A percentile compares a stretch with the other conserved stretches of the same genome.
Evolutionary conservation across 75 land plant genomes (phyloP).

Genomic region (Larix kaempferi): DNA sequence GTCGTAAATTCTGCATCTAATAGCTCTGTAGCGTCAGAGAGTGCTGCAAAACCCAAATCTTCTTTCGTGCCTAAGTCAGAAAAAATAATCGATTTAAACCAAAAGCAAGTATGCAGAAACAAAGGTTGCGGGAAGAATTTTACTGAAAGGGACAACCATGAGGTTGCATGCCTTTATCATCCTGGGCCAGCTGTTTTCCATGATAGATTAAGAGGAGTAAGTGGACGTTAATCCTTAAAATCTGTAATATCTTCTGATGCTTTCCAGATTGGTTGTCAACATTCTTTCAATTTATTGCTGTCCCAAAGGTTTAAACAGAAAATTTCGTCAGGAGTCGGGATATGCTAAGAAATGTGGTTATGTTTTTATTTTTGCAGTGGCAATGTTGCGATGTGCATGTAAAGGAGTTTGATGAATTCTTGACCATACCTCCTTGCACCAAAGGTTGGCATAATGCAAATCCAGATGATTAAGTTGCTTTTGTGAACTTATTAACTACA

Average conservation of each 20-base stretch:
- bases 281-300: conserved; percentile 3
- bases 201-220: conserved; percentile 85
- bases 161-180: conserved; percentile 80
- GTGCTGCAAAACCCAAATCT: background rate
- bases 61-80: conserved; percentile 17
- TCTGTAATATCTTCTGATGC: background rate
- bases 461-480: conserved; percentile 9
- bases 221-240: conserved; percentile 9
- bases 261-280: background rate
- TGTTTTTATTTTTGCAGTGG: conserved; percentile 63
- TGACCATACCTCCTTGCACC: conserved; percentile 87
- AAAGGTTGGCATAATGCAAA: conserved; percentile 91
- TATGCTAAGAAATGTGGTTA: background rate
- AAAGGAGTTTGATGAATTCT: conserved; percentile 97
- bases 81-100: conserved; percentile 62
- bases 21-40: conserved; percentile 6
- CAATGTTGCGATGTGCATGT: conserved; percentile 93
- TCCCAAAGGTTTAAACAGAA: background rate
- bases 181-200: conserved; percentile 97
- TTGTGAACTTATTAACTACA: background rate
- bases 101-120: conserved; percentile 71
- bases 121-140: conserved; percentile 88
- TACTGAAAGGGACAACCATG: conserved; percentile 88
- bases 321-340: background rate
- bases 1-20: background rate